phyloP scores from a whole-genome alignment of 768 basidiomycete genomes.

The Cystobasidium onofrii region DNA sequence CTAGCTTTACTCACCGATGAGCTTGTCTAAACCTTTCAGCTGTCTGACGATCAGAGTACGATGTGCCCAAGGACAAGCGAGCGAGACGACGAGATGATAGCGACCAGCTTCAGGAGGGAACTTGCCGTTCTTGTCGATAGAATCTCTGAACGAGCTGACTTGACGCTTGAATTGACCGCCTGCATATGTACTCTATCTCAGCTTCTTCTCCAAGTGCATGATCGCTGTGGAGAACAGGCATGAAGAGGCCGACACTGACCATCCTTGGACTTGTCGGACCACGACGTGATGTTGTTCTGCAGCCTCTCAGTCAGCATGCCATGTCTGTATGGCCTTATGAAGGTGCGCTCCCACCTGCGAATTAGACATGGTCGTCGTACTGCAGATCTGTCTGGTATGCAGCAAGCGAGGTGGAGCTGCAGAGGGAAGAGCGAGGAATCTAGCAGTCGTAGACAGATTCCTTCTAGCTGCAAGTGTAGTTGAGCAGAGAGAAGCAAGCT shows the following conservation, averaged over 20 bases:
- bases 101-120: slow-evolving; percentile 73
- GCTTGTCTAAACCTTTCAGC: slow-evolving; percentile 80
- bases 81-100: slow-evolving; percentile 84
- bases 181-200: neutral
- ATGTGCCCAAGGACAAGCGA: slow-evolving; percentile 90
- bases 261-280: slow-evolving; percentile 18
- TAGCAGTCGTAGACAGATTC: neutral
- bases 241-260: slow-evolving; percentile 5
- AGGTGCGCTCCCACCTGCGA: neutral
- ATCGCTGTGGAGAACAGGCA: neutral
- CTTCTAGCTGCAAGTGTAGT: neutral
- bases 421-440: neutral
- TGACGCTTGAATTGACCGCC: slow-evolving; percentile 64
- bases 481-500: neutral
- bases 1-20: slow-evolving; percentile 59
- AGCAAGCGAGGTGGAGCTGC: neutral
- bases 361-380: neutral
- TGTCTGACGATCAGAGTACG: slow-evolving; percentile 78
- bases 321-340: neutral
- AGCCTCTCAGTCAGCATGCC: neutral
- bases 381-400: neutral
- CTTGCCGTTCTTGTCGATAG: slow-evolving; percentile 54
- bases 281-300: slow-evolving; percentile 16
- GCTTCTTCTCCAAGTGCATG: neutral
- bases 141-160: slow-evolving; percentile 54